A percentile compares a stretch with the other conserved stretches of the same genome.
phyloP scores from a whole-genome alignment of 1,284 basidiomycete genomes.

The Ceratobasidium sp. region DNA sequence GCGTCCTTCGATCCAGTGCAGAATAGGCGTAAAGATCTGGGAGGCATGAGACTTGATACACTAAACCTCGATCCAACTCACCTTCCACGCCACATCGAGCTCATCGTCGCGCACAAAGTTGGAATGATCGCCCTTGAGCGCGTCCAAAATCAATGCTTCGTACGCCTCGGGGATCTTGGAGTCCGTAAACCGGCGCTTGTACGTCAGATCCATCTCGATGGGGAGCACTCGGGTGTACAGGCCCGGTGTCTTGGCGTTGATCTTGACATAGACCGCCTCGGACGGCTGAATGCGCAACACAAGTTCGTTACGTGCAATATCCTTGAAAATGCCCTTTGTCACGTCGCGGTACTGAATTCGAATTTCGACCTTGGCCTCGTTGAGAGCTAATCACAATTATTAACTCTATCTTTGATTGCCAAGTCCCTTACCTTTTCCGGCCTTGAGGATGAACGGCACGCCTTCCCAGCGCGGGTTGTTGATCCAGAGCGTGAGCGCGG shows the following conservation, averaged over 20 bases:
- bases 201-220: constrained; percentile 95
- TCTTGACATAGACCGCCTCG: constrained; percentile 92
- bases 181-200: constrained; percentile 90
- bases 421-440: constrained; percentile 79
- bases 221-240: constrained; percentile 86
- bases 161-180: constrained; percentile 92
- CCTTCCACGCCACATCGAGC: constrained; percentile 94
- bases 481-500: constrained; percentile 85
- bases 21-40: constrained; percentile 90
- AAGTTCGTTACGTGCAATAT: constrained; percentile 92
- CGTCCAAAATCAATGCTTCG: constrained; percentile 88
- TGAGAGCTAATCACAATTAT: constrained; percentile 73
- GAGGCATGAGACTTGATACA: background rate
- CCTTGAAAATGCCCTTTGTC: constrained; percentile 91
- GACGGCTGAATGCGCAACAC: constrained; percentile 94
- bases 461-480: constrained; percentile 96
- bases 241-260: constrained; percentile 92
- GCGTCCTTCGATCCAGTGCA: constrained; percentile 89
- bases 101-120: constrained; percentile 96
- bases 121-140: constrained; percentile 84
- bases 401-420: too few species aligned
- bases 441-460: constrained; percentile 95
- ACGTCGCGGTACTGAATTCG: constrained; percentile 97
- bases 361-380: constrained; percentile 96
- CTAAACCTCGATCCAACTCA: constrained; percentile 49